Base-by-base conservation (phyloP, 2,329 filamentous ascomycete species). In the Ramularia endophylla region DNA sequence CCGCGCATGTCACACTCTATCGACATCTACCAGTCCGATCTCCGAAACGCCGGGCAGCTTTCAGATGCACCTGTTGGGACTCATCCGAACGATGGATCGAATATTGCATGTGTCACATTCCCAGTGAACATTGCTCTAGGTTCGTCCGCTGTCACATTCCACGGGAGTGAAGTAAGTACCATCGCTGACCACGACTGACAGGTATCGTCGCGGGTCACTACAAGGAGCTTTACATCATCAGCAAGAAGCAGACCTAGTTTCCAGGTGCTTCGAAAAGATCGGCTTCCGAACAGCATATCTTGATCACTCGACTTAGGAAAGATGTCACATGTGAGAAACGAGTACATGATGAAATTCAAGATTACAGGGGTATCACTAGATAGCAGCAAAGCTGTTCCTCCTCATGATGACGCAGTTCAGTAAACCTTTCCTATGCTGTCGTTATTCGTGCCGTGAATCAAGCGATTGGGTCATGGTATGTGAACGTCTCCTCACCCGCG, bases 381-480 rank as follows among this genome's bases (percentile, higher is more conserved):
- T 13, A 12, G 29, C 8, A 32, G 3, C 29, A 15, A 13, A 8
- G n/a, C 29, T 32, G 13, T 17, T 13, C n/a, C 8, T 13, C 29
- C n/a, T 13, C 8, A 8, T 12, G 9, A 13, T 8, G 15, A 32
- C 13, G n/a, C 29, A 8, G 13, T 15, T 32, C 8, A 8, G 29
- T 32, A 32, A 32, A 32, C 29, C 11, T 13, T 32, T 17, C n/a
- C 16, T 17, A 13, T 32, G 9, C 3, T 11, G n/a, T 8, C 32
- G 2, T 18, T 13, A 22, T 18, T 15, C 15, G 13, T 32, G 9
- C 16, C 32, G n/a, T n/a, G 20, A 34, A 11, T 13, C 11, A 18
- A 19, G 4, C 32, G 7, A 11, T 19, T 12, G 2, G 77, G 48
- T 82, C 78, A 46, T 75, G 67, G 57, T 82, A 81, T 47, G 68